These are phyloP conservation scores for Colletotrichum lentis DNA, from an alignment of 2,329 filamentous ascomycete species.

Conservation along the genomic window DNA sequence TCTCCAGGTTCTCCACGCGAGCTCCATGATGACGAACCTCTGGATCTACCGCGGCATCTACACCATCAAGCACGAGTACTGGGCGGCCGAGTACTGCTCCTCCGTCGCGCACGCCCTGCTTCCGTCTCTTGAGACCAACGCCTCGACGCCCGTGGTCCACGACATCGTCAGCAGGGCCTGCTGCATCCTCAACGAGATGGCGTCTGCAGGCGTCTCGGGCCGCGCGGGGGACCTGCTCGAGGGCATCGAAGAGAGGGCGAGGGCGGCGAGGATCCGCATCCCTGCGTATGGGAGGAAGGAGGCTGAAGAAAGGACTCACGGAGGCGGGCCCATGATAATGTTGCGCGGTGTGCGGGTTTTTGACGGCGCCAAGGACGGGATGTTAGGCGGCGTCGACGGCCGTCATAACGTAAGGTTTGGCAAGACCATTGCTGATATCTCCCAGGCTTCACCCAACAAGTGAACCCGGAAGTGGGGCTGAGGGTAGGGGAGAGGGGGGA, in stretches of 20 bases:
- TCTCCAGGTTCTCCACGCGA: conserved; percentile 50
- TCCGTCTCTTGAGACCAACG: not conserved
- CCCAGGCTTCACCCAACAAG: not conserved
- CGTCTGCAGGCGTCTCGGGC: not conserved
- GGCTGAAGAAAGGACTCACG: not conserved
- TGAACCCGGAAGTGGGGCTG: not conserved
- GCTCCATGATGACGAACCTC: conserved; percentile 37
- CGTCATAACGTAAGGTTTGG: conserved; percentile 1
- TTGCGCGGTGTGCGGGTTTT: conserved; percentile 6
- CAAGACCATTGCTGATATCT: not conserved
- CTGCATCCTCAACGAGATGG: conserved; percentile 23
- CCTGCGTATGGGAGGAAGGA: conserved; percentile 2
- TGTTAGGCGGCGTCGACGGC: not conserved
- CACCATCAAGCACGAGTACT: conserved; percentile 41
- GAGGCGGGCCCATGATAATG: not conserved
- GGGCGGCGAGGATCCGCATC: not conserved
- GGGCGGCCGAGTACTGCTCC: conserved; percentile 30
- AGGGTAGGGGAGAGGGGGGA: too few species aligned
- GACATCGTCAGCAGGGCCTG: conserved; percentile 13
- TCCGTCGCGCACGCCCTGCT: conserved; percentile 10
- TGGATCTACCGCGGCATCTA: conserved; percentile 42
- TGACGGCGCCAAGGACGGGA: not conserved
- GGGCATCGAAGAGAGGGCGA: conserved; percentile 1
- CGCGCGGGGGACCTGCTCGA: conserved; percentile 8
- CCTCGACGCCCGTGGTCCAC: not conserved